Percentiles rank a stretch among this genome's conserved stretches.
Conservation (phyloP, 148 eudicot genomes). For the Rhododendron kiyosumense region DNA sequence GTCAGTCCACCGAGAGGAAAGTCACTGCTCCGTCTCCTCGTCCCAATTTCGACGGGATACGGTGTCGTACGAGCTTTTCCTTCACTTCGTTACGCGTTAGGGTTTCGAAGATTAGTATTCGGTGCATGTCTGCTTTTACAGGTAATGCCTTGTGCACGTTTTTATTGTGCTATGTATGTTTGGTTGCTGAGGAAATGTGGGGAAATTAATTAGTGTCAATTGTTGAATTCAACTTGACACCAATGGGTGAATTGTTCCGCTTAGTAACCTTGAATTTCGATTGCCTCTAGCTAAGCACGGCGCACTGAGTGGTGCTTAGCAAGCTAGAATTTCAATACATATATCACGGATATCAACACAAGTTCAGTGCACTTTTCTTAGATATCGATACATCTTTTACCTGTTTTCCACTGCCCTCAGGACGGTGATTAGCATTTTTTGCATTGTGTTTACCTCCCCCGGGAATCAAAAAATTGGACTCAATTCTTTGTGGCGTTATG, state of each 20-base stretch:
- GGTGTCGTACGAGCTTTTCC: slow-evolving; percentile 19
- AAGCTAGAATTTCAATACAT: too few relatives aligned
- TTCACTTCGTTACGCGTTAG: slow-evolving; percentile 22
- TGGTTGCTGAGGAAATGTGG: neutral
- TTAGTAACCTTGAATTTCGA: neutral
- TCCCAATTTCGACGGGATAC: slow-evolving; percentile 29
- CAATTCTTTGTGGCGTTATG: neutral
- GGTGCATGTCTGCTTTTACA: slow-evolving; percentile 40
- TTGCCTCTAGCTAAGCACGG: neutral
- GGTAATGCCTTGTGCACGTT: slow-evolving; percentile 13
- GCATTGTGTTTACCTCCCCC: neutral
- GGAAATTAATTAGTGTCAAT: neutral
- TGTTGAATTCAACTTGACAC: neutral
- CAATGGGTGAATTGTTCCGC: neutral
- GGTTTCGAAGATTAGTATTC: slow-evolving; percentile 30
- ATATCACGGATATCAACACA: too few relatives aligned
- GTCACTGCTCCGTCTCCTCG: slow-evolving; percentile 23
- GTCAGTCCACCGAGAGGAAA: slow-evolving; percentile 43
- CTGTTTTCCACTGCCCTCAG: too few relatives aligned
- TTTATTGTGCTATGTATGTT: neutral
- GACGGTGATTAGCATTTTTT: too few relatives aligned
- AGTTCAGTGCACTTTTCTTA: too few relatives aligned
- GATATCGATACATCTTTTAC: too few relatives aligned
- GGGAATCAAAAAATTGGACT: neutral
- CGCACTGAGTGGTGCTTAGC: too few relatives aligned